phyloP scores from a whole-genome alignment of 108 stramenopile genomes.

The Schizochytrium sp. region DNA sequence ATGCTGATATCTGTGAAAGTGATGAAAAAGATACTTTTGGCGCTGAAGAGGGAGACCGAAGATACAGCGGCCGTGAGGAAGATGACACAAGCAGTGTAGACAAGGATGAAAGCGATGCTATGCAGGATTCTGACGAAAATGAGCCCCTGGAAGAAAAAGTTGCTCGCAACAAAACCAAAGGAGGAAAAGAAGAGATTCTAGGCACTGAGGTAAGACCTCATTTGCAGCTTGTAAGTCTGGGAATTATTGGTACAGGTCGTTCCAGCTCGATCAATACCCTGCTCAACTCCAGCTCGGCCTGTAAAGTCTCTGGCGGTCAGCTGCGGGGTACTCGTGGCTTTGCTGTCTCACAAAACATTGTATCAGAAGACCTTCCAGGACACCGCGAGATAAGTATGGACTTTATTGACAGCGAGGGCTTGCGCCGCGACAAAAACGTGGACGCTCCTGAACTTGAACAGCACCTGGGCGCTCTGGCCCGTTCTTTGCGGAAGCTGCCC shows the following conservation, averaged over 20 bases:
- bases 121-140: too few relatives aligned
- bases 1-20: too few relatives aligned
- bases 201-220: background rate
- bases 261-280: constrained; percentile 50
- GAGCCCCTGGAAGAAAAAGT: too few relatives aligned
- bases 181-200: too few relatives aligned
- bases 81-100: too few relatives aligned
- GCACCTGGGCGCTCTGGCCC: background rate
- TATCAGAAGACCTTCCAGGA: background rate
- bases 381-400: background rate
- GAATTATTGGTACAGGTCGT: background rate
- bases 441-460: background rate
- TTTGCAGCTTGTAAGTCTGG: constrained; percentile 22
- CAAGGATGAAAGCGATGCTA: too few relatives aligned
- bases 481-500: background rate
- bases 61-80: too few relatives aligned
- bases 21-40: too few relatives aligned
- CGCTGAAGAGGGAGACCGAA: too few relatives aligned
- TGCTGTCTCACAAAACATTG: background rate
- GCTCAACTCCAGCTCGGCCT: background rate
- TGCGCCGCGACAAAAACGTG: constrained; percentile 26
- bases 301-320: constrained; percentile 59
- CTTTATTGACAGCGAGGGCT: constrained; percentile 42
- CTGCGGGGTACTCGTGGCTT: constrained; percentile 54
- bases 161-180: too few relatives aligned